Evolutionary conservation across 2,329 filamentous ascomycete species (phyloP).

Genomic region (Diaporthe vaccinii): DNA sequence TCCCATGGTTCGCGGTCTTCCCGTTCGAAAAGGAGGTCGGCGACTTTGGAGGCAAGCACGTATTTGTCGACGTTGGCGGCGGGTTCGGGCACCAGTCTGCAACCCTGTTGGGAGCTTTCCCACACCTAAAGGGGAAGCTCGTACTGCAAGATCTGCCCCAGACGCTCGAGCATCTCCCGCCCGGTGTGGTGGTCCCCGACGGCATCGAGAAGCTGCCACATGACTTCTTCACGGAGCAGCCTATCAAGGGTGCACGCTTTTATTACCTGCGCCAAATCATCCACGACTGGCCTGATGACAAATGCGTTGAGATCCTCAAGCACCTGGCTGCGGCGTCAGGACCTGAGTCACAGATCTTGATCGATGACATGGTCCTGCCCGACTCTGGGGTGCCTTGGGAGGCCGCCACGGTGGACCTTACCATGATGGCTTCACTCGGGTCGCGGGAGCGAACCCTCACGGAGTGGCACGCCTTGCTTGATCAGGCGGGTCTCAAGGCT

Average conservation of each 20-base stretch:
- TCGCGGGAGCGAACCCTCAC: slow-evolving; percentile 51
- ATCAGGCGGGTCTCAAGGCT: slow-evolving; percentile 42
- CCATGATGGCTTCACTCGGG: slow-evolving; percentile 53
- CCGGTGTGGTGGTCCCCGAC: not conserved
- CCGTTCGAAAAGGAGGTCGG: slow-evolving; percentile 42
- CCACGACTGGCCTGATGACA: slow-evolving; percentile 55
- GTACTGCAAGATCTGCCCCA: slow-evolving; percentile 34
- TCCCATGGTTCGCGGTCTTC: slow-evolving; percentile 45
- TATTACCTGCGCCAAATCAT: slow-evolving; percentile 56
- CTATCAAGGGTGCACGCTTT: slow-evolving; percentile 48
- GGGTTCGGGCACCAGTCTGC: slow-evolving; percentile 42
- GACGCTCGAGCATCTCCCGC: not conserved
- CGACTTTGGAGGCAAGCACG: not conserved
- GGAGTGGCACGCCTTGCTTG: slow-evolving; percentile 51
- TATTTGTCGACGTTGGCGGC: slow-evolving; percentile 36
- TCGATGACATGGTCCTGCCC: slow-evolving; percentile 59
- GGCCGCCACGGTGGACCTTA: slow-evolving; percentile 52
- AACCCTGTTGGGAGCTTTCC: slow-evolving; percentile 10
- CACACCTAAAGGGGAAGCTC: slow-evolving; percentile 4
- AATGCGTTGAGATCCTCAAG: slow-evolving; percentile 50
- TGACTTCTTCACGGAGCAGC: slow-evolving; percentile 48
- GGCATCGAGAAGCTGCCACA: slow-evolving; percentile 42
- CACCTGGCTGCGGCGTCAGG: slow-evolving; percentile 51
- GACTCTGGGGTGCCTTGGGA: slow-evolving; percentile 50
- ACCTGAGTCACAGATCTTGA: slow-evolving; percentile 53